Base-by-base conservation (phyloP, 2,329 filamentous ascomycete genomes). In the Paradendryphiella salina region DNA sequence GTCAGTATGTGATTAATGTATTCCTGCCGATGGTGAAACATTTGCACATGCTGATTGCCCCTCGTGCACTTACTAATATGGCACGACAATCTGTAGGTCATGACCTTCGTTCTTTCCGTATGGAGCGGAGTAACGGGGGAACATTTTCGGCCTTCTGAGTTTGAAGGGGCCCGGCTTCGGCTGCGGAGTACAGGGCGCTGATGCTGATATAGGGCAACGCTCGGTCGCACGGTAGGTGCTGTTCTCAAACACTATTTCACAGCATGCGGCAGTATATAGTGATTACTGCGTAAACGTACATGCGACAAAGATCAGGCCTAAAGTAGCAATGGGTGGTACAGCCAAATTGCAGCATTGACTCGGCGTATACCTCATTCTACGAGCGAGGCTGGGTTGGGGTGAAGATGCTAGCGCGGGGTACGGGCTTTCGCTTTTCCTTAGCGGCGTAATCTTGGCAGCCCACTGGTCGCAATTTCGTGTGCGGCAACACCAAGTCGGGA, bases 111-210 rank as follows among this genome's bases (percentile, higher is more conserved):
- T 10, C 14, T 33, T 33, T 10, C 28, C 33, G 28, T 21, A 32
- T 17, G 5, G 8, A 18, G 13, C 15, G 5, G 18, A 33, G 39
- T 42, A 42, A 33, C 18, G 55, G 21, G 48, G 55, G 9, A 47
- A 59, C n/a, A 58, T 69, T 13, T 67, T 67, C 40, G 28, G 23
- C 1, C 54, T 56, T 8, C 36, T 67, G 5, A 54, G 50, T 1
- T 37, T 67, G 3, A 31, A 29, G 11, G 36, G 34, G 6, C 61
- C 50, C 2, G 60, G 60, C 2, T 58, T 55, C 11, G 73, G 73
- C n/a, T 80, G 77, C 0, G 83, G 82, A 46, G 79, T 84, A 75
- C 70, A 84, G 23, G 79, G 61, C 0, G 55, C 47, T n/a, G n/a
- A n/a, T n/a, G n/a, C n/a, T n/a, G n/a, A n/a, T n/a, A n/a, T n/a